Evolutionary conservation across 176 grass and related monocot genomes (phyloP).

Genomic region (Zizania latifolia): DNA sequence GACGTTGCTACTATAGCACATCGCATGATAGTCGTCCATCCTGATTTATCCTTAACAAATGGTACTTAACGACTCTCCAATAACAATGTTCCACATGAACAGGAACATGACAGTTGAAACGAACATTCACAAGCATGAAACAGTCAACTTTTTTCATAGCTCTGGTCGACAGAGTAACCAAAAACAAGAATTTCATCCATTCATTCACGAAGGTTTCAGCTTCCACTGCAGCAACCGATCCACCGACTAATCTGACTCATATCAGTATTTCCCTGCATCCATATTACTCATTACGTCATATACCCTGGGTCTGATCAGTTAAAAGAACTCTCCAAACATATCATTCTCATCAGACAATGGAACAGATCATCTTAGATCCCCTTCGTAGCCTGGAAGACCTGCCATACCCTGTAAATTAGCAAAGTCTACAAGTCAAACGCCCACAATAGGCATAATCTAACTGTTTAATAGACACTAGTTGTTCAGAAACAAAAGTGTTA

Average conservation of each 20-base stretch:
- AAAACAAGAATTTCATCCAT: not conserved
- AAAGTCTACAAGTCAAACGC: not conserved
- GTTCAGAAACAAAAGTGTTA: not conserved
- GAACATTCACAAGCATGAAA: not conserved
- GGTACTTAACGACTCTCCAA: not conserved
- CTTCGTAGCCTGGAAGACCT: not conserved
- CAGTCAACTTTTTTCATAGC: constrained; percentile 15
- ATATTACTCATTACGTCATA: constrained; percentile 2
- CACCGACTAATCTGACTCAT: not conserved
- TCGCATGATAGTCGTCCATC: not conserved
- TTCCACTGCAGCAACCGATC: not conserved
- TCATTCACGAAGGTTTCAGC: not conserved
- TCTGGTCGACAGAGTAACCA: not conserved
- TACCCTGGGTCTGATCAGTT: constrained; percentile 24
- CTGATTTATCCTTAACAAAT: not conserved
- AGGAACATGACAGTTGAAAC: not conserved
- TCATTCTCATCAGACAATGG: constrained; percentile 15
- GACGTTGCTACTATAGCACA: not conserved
- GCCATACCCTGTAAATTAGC: constrained; percentile 15
- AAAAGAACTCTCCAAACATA: constrained; percentile 4
- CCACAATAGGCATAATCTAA: not conserved
- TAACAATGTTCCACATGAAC: not conserved
- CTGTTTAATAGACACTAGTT: not conserved
- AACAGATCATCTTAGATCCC: not conserved
- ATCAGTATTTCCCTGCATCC: not conserved